These are phyloP conservation scores for Cymbidium sinense DNA, from an alignment of 106 monocot genomes.

Conservation along the genomic window DNA sequence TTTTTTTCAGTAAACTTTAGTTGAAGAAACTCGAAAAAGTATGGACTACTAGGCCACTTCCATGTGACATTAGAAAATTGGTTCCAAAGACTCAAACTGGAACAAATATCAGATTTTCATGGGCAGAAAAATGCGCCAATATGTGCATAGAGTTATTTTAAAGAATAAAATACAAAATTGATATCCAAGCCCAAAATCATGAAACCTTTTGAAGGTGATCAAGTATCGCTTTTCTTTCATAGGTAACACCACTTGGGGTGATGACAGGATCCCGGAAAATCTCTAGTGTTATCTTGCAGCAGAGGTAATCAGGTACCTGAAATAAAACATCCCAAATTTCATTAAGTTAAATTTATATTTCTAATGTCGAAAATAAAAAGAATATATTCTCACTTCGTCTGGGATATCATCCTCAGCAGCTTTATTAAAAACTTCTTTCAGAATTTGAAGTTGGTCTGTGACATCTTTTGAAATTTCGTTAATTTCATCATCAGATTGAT, in stretches of 20 bases:
- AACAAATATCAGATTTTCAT: not conserved
- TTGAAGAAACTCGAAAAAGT: too few relatives aligned
- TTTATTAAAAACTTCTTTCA: slow-evolving; percentile 45
- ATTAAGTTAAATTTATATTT: not conserved
- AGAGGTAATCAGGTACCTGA: slow-evolving; percentile 79
- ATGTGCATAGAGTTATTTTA: not conserved
- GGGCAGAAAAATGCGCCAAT: not conserved
- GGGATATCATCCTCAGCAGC: slow-evolving; percentile 29
- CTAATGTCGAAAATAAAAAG: not conserved
- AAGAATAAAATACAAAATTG: not conserved
- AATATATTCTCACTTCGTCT: slow-evolving; percentile 35
- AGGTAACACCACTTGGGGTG: slow-evolving; percentile 79
- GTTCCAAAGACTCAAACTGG: not conserved
- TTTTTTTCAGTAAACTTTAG: too few relatives aligned
- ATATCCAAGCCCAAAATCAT: not conserved
- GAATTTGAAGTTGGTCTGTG: slow-evolving; percentile 21
- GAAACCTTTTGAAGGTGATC: slow-evolving; percentile 60
- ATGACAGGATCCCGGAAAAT: slow-evolving; percentile 83
- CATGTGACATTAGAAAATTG: too few relatives aligned
- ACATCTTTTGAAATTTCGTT: slow-evolving; percentile 24
- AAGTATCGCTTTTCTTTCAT: slow-evolving; percentile 59
- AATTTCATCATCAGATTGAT: slow-evolving; percentile 10
- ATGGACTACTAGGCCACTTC: too few relatives aligned
- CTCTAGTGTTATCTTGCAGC: slow-evolving; percentile 82
- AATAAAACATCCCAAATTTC: not conserved